These are phyloP conservation scores for Leishmania arabica DNA, from an alignment of 208 protist genomes.

Conservation along the genomic window DNA sequence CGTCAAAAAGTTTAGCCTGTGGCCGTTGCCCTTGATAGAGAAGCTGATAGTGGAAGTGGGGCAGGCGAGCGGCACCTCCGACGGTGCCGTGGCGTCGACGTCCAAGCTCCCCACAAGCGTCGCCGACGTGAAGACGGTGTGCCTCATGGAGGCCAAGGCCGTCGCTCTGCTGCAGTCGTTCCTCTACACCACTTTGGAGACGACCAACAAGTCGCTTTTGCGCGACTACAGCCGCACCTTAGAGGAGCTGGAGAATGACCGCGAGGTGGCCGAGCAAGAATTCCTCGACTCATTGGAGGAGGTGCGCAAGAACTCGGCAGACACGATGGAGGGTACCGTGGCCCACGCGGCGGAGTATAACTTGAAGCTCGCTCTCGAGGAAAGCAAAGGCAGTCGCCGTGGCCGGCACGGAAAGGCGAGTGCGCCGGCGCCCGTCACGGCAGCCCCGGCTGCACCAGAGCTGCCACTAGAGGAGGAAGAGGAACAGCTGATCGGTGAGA, in stretches of 20 bases:
- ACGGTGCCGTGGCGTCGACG: neutral
- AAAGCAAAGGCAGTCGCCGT: conserved; percentile 2
- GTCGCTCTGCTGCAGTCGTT: conserved; percentile 65
- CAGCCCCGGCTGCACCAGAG: neutral
- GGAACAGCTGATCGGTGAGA: conserved; percentile 70
- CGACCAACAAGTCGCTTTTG: conserved; percentile 66
- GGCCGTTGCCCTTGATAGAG: conserved; percentile 65
- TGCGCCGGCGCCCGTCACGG: neutral
- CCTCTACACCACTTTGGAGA: conserved; percentile 66
- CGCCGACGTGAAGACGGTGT: conserved; percentile 61
- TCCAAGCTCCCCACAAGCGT: conserved; percentile 36
- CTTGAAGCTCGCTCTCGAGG: conserved; percentile 26
- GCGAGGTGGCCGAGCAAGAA: conserved; percentile 52
- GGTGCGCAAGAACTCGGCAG: conserved; percentile 44
- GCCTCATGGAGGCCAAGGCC: conserved; percentile 65
- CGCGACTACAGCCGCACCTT: conserved; percentile 83
- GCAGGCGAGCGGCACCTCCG: neutral
- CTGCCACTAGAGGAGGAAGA: conserved; percentile 23
- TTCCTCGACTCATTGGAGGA: conserved; percentile 70
- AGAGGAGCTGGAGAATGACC: conserved; percentile 82
- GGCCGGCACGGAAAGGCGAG: neutral
- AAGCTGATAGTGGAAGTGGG: conserved; percentile 14
- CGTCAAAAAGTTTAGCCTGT: conserved; percentile 72
- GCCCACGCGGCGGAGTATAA: conserved; percentile 75
- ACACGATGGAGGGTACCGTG: conserved; percentile 76